Percentiles rank a stretch among this genome's conserved stretches.
Conservation (phyloP, 306 rosid species). For the Quercus bicolor region DNA sequence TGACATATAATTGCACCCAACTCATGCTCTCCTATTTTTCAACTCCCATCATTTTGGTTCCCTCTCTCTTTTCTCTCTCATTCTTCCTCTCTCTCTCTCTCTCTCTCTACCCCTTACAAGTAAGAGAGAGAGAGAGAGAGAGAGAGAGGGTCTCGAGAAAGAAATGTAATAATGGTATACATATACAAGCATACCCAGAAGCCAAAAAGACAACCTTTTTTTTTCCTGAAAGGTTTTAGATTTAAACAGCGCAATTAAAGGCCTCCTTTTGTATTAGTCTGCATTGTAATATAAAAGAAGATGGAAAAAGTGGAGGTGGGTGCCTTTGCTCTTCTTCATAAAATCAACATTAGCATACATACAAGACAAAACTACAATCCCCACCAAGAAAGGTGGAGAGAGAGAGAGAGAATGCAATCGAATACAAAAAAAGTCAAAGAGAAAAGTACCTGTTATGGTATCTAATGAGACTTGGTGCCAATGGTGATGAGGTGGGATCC, state of each 20-base stretch:
- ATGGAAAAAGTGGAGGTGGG: conserved; percentile 33
- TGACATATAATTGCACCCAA: conserved; percentile 59
- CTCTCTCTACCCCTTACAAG: conserved; percentile 21
- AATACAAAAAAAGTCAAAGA: conserved; percentile 6
- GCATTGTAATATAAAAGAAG: conserved; percentile 27
- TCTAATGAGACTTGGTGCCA: conserved; percentile 40
- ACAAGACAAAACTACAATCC: conserved; percentile 46
- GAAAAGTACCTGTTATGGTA: conserved; percentile 49
- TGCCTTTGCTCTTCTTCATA: conserved; percentile 29
- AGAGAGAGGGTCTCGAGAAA: conserved; percentile 7
- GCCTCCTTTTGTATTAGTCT: conserved; percentile 28
- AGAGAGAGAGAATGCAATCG: background rate
- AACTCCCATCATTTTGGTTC: conserved; percentile 41
- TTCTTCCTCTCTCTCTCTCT: conserved; percentile 14
- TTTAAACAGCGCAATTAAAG: conserved; percentile 35
- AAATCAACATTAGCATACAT: conserved; percentile 24
- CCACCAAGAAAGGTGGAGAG: background rate
- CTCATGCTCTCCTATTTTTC: conserved; percentile 53
- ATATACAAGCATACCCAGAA: conserved; percentile 19
- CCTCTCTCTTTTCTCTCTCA: conserved; percentile 24
- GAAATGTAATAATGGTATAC: background rate
- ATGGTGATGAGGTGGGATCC: conserved; percentile 36
- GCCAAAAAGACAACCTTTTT: conserved; percentile 23
- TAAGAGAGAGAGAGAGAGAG: conserved; percentile 18
- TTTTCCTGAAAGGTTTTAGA: background rate